Evolutionary conservation across 2,329 filamentous ascomycete genomes (phyloP).

Genomic region (Arthrobotrys sphaeroides): DNA sequence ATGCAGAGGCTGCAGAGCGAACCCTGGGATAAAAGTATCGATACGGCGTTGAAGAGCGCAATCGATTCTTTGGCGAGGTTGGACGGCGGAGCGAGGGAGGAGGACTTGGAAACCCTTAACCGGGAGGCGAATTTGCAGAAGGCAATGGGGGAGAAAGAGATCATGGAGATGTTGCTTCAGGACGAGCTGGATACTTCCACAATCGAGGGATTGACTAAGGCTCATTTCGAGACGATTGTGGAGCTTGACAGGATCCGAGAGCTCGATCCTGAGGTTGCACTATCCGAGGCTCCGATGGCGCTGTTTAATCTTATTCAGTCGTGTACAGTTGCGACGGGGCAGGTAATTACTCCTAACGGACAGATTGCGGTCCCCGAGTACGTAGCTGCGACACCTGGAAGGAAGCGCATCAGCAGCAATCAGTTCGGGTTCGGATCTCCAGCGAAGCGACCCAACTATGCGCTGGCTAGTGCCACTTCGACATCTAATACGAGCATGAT

Average conservation of each 20-base stretch:
- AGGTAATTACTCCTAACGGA: conserved; percentile 91
- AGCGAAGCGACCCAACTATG: conserved; percentile 42
- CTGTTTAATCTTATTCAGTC: conserved; percentile 80
- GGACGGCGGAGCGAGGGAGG: conserved; percentile 72
- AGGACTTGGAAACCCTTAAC: conserved; percentile 76
- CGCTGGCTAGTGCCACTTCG: background rate
- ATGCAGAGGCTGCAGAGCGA: conserved; percentile 82
- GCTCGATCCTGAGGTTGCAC: conserved; percentile 84
- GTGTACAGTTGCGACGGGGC: conserved; percentile 77
- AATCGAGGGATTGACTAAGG: conserved; percentile 83
- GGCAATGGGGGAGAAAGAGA: conserved; percentile 81
- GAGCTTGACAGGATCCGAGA: conserved; percentile 82
- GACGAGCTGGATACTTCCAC: conserved; percentile 79
- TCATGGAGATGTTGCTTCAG: conserved; percentile 77
- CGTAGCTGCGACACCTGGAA: conserved; percentile 55
- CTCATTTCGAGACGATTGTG: conserved; percentile 89
- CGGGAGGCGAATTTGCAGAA: conserved; percentile 88
- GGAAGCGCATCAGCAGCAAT: conserved; percentile 46
- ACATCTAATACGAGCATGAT: background rate
- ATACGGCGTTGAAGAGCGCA: conserved; percentile 86
- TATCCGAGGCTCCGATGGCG: conserved; percentile 79
- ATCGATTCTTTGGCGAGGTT: conserved; percentile 78
- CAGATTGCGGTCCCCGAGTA: conserved; percentile 63
- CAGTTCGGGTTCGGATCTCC: conserved; percentile 57
- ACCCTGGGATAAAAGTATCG: conserved; percentile 87